Base-by-base conservation (phyloP, 805 yeast genomes). In the Myxozyma nipponensis region DNA sequence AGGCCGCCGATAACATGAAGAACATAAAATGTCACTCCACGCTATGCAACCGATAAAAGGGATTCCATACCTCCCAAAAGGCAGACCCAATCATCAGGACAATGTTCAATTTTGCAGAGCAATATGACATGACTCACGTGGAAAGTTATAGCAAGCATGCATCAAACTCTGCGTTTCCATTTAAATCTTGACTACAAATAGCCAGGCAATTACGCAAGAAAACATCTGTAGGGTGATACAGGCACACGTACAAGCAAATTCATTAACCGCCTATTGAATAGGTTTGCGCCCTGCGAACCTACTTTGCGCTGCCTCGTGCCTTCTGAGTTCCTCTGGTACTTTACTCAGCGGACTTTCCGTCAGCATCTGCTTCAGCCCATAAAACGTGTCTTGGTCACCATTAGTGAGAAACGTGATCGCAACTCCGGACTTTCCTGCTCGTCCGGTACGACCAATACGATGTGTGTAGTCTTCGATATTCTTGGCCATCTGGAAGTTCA, bases 391-490 rank as follows among this genome's bases (percentile, higher is more conserved):
- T 44, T 69, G 71, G 59, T 84, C 90, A 3, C 74, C 74, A 10
- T 75, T 75, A 47, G 78, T 79, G 55, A 89, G 66, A 57, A 86
- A 85, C 0, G 96, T 84, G 10, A 82, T 72, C 3, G 96, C 84
- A 7, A 77, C 72, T 40, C 98, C 98, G 4, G 64, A 65, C 42
- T 78, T 79, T 0, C 97, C 98, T 0, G 96, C 97, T 67, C 98
- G 79, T 35, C 98, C 98, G 0, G 98, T 91, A 69, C 98, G 81
- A 50, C 98, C 98, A 44, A 91, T 84, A 63, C 98, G 77, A 68
- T 91, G 98, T 18, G 91, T 78, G 61, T 89, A 91, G 52, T 84
- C 90, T 56, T 89, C 96, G 40, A 89, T 77, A 30, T 74, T 73
- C 55, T 75, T 78, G 7, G 89, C 71, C 90, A 90, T 83, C 60